Base-by-base conservation (phyloP, 202 grass and related monocot species). In the Tripidium arundinaceum region DNA sequence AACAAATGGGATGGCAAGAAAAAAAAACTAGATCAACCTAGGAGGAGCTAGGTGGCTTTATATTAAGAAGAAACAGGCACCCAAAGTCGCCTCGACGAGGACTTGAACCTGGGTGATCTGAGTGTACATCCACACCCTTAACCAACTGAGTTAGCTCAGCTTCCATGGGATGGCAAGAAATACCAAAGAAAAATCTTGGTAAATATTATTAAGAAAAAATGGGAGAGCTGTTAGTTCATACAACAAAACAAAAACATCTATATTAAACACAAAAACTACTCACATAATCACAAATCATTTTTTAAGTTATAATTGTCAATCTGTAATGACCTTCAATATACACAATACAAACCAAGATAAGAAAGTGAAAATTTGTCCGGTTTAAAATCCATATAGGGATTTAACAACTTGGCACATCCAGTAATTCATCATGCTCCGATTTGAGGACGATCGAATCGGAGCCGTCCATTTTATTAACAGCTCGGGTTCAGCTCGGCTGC, bases 171-270 rank as follows among this genome's bases (percentile, higher is more conserved):
- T 22, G n/a, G n/a, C n/a, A 55, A 55, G 52, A 55, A 55, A 55
- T 24, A 73, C 4, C 1, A 7, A 74, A 75, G 11, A 60, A 68
- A 39, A 68, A 16, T n/a, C 1, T 15, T 1, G 4, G 62, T 42
- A 29, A 86, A 60, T 62, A 70, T 41, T 46, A 49, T 21, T 55
- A 86, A 40, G 47, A 9, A 21, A 80, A 52, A 76, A 76, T 52
- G 34, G 50, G 26, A 19, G 25, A 64, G 34, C 9, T 42, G 11
- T 28, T 27, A 64, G 61, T 26, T 82, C 6, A 46, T 55, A 75
- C 6, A 65, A 67, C 33, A 74, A 74, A 67, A 9, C 60, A 59
- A 40, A 75, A 24, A 67, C 10, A 11, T 21, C 31, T 13, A 85
- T 26, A 79, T 64, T 52, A 39, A 71, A 63, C 62, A 33, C 11